Evolutionary conservation across 2,329 filamentous ascomycete genomes (phyloP).

Genomic region (Grosmannia serpens): DNA sequence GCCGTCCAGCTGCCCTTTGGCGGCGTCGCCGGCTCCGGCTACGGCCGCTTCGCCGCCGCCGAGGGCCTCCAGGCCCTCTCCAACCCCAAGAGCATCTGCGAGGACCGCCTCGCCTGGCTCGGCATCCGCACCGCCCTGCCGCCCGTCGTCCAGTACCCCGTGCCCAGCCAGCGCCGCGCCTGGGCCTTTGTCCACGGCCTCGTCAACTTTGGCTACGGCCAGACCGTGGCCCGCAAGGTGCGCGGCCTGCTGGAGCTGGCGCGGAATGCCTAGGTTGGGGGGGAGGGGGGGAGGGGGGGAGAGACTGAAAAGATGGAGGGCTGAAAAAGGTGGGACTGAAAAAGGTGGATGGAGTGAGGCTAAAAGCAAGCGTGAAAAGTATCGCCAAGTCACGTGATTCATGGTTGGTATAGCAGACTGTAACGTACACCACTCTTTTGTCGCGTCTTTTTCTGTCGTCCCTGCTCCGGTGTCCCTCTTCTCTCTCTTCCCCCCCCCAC

Average conservation of each 20-base stretch:
- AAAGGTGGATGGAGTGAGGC: neutral
- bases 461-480: too few species aligned
- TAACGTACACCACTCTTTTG: too few species aligned
- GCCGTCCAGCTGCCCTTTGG: constrained; percentile 92
- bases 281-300: neutral
- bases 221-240: constrained; percentile 11
- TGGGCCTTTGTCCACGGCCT: constrained; percentile 54
- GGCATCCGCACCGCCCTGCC: constrained; percentile 70
- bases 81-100: constrained; percentile 78
- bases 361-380: too few species aligned
- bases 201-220: constrained; percentile 49
- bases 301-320: neutral
- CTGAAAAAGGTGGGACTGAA: neutral
- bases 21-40: constrained; percentile 78
- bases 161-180: constrained; percentile 50
- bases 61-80: constrained; percentile 79
- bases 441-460: too few species aligned
- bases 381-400: too few species aligned
- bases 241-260: constrained; percentile 9
- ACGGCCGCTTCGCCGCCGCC: constrained; percentile 83
- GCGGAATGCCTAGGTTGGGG: constrained; percentile 10
- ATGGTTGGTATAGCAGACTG: too few species aligned
- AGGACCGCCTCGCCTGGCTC: constrained; percentile 53
- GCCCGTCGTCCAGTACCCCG: constrained; percentile 67
- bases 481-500: neutral